phyloP scores from a whole-genome alignment of 2,329 filamentous ascomycete genomes.

The Drechslerella dactyloides region DNA sequence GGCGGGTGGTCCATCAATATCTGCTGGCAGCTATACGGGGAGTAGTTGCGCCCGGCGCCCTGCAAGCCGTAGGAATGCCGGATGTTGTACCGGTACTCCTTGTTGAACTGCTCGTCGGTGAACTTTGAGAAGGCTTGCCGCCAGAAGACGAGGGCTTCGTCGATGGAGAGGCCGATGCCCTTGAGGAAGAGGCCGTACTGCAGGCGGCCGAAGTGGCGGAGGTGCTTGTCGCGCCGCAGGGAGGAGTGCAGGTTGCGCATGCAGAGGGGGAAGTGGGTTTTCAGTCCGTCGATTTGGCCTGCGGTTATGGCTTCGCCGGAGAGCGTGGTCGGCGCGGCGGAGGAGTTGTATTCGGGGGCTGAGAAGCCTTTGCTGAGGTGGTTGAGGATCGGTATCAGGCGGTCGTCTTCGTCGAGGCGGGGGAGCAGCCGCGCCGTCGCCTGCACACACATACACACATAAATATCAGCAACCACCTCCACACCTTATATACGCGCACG shows the following conservation, averaged over 20 bases:
- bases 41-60: slow-evolving; percentile 87
- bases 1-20: slow-evolving; percentile 88
- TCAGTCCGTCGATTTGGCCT: slow-evolving; percentile 77
- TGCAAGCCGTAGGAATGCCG: slow-evolving; percentile 96
- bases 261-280: slow-evolving; percentile 84
- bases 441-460: no score
- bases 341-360: slow-evolving; percentile 84
- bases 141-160: slow-evolving; percentile 93
- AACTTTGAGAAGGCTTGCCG: slow-evolving; percentile 81
- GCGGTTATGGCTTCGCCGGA: slow-evolving; percentile 77
- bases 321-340: slow-evolving; percentile 65
- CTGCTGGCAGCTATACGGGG: slow-evolving; percentile 92
- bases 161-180: slow-evolving; percentile 87
- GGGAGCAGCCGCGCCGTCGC: slow-evolving; percentile 89
- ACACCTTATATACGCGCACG: no score
- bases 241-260: slow-evolving; percentile 91
- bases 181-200: slow-evolving; percentile 98
- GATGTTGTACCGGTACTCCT: slow-evolving; percentile 96
- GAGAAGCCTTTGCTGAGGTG: slow-evolving; percentile 96
- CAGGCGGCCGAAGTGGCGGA: slow-evolving; percentile 90
- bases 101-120: slow-evolving; percentile 94
- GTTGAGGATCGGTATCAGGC: slow-evolving; percentile 74
- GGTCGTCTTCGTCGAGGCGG: slow-evolving; percentile 93
- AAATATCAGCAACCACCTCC: no score
- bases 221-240: slow-evolving; percentile 82